Percentiles rank a stretch among this genome's conserved stretches.
Conservation (phyloP, 495 filamentous ascomycete genomes). For the Penicillium goetzii region DNA sequence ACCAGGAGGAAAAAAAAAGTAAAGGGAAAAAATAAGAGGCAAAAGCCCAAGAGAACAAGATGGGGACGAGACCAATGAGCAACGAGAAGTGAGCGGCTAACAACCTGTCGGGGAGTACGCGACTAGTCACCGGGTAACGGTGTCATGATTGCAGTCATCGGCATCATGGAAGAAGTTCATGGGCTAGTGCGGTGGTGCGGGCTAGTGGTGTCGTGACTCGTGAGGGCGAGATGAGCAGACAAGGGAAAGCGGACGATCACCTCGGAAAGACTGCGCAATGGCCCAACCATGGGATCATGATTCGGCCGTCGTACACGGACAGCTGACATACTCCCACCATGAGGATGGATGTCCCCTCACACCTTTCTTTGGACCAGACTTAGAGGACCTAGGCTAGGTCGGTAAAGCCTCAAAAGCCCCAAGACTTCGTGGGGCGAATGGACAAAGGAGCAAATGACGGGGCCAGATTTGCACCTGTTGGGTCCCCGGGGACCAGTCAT, state of each 20-base stretch:
- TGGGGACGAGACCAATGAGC: constrained; percentile 13
- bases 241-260: constrained; percentile 7
- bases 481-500: constrained; percentile 10
- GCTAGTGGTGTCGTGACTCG: not conserved
- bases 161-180: constrained; percentile 7
- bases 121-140: constrained; percentile 34
- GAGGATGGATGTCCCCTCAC: not conserved
- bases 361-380: not conserved
- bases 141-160: constrained; percentile 24
- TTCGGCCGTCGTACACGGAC: constrained; percentile 22
- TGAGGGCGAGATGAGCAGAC: not conserved
- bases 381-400: not conserved
- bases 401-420: constrained; percentile 4
- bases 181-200: constrained; percentile 2
- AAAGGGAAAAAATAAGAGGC: not conserved
- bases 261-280: constrained; percentile 11
- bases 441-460: not conserved
- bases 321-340: not conserved
- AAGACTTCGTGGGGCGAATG: not conserved
- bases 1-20: not conserved
- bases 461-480: not conserved
- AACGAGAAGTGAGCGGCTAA: constrained; percentile 21
- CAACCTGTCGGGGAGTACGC: constrained; percentile 27
- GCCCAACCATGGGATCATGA: constrained; percentile 25
- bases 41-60: not conserved